Percentiles rank a stretch among this genome's conserved stretches.
Evolutionary conservation across 2,329 filamentous ascomycete genomes (phyloP).

Genomic region (Pyrenochaeta sp.): DNA sequence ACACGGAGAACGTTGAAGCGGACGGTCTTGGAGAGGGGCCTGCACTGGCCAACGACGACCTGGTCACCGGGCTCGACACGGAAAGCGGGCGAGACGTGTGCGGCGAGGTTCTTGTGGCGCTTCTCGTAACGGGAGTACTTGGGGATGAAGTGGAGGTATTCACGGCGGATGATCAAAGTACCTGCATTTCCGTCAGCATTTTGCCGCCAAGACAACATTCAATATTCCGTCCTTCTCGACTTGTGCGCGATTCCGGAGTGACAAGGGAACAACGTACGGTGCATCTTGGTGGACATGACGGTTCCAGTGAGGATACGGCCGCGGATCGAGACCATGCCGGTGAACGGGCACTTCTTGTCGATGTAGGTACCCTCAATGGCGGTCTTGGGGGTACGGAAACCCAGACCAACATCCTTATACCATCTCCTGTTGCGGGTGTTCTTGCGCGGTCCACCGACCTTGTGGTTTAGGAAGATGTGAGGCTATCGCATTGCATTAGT

Average conservation of each 20-base stretch:
- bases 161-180: conserved; percentile 97
- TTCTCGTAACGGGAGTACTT: conserved; percentile 99
- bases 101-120: conserved; percentile 99
- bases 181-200: conserved; percentile 34
- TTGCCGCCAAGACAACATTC: conserved; percentile 16
- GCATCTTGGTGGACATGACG: conserved; percentile 99
- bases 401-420: conserved; percentile 99
- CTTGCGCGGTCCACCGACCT: conserved; percentile 73
- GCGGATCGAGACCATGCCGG: conserved; percentile 98
- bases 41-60: conserved; percentile 99
- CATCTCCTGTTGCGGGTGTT: conserved; percentile 72
- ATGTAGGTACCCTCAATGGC: conserved; percentile 99
- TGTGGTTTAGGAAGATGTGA: conserved; percentile 99
- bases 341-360: conserved; percentile 99
- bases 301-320: conserved; percentile 99
- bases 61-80: conserved; percentile 99
- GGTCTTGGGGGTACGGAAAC: conserved; percentile 97
- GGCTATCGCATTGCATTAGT: conserved; percentile 69
- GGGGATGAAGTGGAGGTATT: conserved; percentile 99
- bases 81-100: conserved; percentile 99
- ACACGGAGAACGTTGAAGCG: conserved; percentile 99
- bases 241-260: not conserved
- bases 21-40: conserved; percentile 99
- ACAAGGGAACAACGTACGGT: conserved; percentile 66
- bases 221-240: conserved; percentile 1